Percentiles rank a stretch among this genome's conserved stretches.
phyloP scores from a whole-genome alignment of 2,329 filamentous ascomycete genomes.

The Hypoxylon sp. region DNA sequence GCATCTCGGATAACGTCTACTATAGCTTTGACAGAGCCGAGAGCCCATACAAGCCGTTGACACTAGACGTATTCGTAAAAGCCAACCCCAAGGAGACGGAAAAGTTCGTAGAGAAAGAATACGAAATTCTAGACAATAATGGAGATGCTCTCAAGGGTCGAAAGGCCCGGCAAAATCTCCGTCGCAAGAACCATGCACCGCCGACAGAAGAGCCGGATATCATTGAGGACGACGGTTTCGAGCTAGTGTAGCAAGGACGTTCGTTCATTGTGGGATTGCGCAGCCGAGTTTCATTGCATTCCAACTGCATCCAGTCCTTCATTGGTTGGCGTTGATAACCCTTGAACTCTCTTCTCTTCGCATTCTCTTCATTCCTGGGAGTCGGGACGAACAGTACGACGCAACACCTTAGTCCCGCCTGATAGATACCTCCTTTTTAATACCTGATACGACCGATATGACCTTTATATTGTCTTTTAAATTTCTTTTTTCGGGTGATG shows the following conservation, averaged over 20 bases:
- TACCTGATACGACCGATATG: constrained; percentile 35
- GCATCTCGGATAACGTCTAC: constrained; percentile 57
- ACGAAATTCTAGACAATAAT: constrained; percentile 63
- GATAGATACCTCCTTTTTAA: constrained; percentile 15
- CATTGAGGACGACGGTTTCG: constrained; percentile 61
- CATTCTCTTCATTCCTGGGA: constrained; percentile 17
- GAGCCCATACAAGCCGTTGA: constrained; percentile 58
- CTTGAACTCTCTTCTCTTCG: constrained; percentile 22
- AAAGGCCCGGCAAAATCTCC: constrained; percentile 61
- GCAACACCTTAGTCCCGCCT: constrained; percentile 4
- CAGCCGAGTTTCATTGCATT: constrained; percentile 24
- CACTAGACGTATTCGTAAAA: constrained; percentile 59
- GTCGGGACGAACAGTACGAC: constrained; percentile 8
- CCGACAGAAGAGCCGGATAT: constrained; percentile 47
- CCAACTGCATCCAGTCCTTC: constrained; percentile 27
- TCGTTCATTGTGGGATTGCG: constrained; percentile 16
- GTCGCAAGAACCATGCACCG: constrained; percentile 51
- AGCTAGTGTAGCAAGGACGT: constrained; percentile 55
- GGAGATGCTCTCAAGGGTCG: constrained; percentile 62
- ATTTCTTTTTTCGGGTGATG: constrained; percentile 8
- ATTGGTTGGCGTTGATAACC: background rate
- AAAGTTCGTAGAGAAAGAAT: constrained; percentile 64
- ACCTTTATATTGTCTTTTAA: constrained; percentile 5
- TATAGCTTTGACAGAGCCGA: constrained; percentile 62
- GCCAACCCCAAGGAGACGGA: constrained; percentile 59